A percentile compares a stretch with the other conserved stretches of the same genome.
These are phyloP conservation scores for Sabuloglossum arenarium DNA, from an alignment of 495 filamentous ascomycete genomes.

Conservation along the genomic window DNA sequence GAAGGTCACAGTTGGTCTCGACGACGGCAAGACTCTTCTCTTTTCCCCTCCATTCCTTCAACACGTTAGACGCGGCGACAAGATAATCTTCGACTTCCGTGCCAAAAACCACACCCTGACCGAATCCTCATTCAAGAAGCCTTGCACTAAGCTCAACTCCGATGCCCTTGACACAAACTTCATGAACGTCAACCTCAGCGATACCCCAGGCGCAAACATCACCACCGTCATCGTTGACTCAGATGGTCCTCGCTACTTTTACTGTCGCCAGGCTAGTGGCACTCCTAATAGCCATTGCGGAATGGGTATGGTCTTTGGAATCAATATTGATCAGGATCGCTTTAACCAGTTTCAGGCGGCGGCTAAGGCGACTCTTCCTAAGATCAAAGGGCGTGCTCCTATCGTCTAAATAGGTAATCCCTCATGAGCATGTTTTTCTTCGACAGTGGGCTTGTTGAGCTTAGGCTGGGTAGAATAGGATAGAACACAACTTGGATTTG, in stretches of 20 bases:
- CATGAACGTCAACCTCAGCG: slow-evolving; percentile 1
- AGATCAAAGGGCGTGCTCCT: background rate
- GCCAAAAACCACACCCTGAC: slow-evolving; percentile 13
- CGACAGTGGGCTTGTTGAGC: too few relatives aligned
- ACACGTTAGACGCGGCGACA: slow-evolving; percentile 1
- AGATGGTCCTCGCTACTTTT: slow-evolving; percentile 5
- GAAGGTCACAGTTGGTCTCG: slow-evolving; percentile 7
- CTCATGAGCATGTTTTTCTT: too few relatives aligned
- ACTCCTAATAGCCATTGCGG: slow-evolving; percentile 7
- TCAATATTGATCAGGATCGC: background rate
- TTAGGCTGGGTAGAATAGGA: too few relatives aligned
- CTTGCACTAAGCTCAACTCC: slow-evolving; percentile 8
- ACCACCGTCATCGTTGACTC: background rate
- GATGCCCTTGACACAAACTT: slow-evolving; percentile 7
- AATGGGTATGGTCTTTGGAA: slow-evolving; percentile 8
- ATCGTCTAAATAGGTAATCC: too few relatives aligned
- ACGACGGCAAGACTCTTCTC: slow-evolving; percentile 3
- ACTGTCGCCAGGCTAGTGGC: slow-evolving; percentile 7
- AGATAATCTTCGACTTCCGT: slow-evolving; percentile 15
- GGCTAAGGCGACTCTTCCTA: background rate
- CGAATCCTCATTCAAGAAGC: slow-evolving; percentile 9
- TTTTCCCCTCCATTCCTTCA: slow-evolving; percentile 7
- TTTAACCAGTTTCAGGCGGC: slow-evolving; percentile 4
- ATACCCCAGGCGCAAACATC: background rate
- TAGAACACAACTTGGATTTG: too few relatives aligned